A percentile compares a stretch with the other conserved stretches of the same genome.
Evolutionary conservation across 148 eudicot species (phyloP).

Genomic region (Heliamphora exappendiculata): DNA sequence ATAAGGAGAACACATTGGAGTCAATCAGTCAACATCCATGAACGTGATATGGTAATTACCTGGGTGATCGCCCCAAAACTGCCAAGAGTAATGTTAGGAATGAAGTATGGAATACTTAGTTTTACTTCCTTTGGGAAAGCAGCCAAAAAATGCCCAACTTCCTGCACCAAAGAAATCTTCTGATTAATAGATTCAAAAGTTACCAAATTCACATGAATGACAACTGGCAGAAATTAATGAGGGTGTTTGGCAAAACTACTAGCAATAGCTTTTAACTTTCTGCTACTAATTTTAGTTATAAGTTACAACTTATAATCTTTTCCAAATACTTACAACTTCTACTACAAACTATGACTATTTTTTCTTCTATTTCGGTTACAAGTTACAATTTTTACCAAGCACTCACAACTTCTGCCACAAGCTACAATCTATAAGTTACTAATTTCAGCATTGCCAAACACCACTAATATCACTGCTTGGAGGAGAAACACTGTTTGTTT

Average conservation of each 20-base stretch:
- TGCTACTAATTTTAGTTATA: too few relatives aligned
- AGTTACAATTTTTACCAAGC: too few relatives aligned
- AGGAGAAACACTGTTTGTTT: too few relatives aligned
- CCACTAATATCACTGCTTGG: too few relatives aligned
- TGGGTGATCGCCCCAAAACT: slow-evolving; percentile 98
- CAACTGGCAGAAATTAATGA: background rate
- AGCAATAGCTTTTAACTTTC: too few relatives aligned
- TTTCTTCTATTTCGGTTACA: too few relatives aligned
- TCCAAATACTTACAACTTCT: too few relatives aligned
- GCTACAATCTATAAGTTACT: too few relatives aligned
- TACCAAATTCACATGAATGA: slow-evolving; percentile 20
- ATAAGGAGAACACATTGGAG: background rate
- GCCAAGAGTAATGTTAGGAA: slow-evolving; percentile 97
- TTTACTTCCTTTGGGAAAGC: slow-evolving; percentile 92
- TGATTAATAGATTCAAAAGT: slow-evolving; percentile 25
- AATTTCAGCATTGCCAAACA: too few relatives aligned
- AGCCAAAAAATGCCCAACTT: slow-evolving; percentile 86
- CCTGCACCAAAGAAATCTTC: slow-evolving; percentile 53
- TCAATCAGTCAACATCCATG: background rate
- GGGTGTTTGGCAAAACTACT: background rate
- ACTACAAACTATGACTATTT: too few relatives aligned
- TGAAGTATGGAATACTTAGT: slow-evolving; percentile 88
- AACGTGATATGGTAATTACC: slow-evolving; percentile 29
- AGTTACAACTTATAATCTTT: too few relatives aligned
- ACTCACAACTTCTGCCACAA: too few relatives aligned